Conservation (phyloP, 495 filamentous ascomycete genomes). For the Penicillium cinerascens region DNA sequence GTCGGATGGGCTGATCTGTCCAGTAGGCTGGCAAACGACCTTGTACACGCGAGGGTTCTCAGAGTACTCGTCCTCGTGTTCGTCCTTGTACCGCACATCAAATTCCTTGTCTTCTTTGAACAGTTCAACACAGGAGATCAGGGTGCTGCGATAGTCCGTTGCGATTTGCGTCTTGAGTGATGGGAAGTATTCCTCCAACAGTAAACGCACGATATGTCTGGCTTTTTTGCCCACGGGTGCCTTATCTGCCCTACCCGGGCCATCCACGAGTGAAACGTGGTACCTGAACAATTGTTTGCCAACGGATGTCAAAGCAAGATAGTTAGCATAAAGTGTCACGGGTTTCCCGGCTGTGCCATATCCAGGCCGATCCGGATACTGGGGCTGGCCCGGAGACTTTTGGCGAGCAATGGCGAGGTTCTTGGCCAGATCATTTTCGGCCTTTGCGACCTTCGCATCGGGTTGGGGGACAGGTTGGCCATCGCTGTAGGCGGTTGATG, state of each 20-base stretch:
- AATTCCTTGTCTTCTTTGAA: constrained; percentile 19
- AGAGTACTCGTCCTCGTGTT: constrained; percentile 38
- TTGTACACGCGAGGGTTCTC: constrained; percentile 41
- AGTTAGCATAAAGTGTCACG: constrained; percentile 61
- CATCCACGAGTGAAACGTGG: constrained; percentile 23
- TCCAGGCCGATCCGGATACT: constrained; percentile 50
- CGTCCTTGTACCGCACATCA: constrained; percentile 39
- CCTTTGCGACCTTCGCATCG: constrained; percentile 25
- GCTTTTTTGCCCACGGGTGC: constrained; percentile 50
- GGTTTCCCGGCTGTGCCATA: constrained; percentile 52
- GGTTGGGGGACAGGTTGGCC: constrained; percentile 17
- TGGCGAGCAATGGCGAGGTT: constrained; percentile 20
- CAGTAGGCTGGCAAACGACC: constrained; percentile 42
- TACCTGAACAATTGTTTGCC: constrained; percentile 39
- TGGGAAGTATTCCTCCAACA: constrained; percentile 42
- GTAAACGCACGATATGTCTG: constrained; percentile 47
- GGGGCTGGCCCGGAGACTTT: constrained; percentile 6
- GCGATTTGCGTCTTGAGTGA: constrained; percentile 37
- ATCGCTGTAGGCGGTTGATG: constrained; percentile 15
- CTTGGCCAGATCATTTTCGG: constrained; percentile 26
- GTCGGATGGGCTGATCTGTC: constrained; percentile 43
- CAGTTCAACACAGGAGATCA: constrained; percentile 43
- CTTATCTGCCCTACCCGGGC: constrained; percentile 19
- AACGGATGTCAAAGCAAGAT: constrained; percentile 49
- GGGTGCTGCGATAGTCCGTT: constrained; percentile 55